Evolutionary conservation across 495 filamentous ascomycete species (phyloP), one percentile per base, ranked within the genome.

Genomic region (Niebla homalea): DNA sequence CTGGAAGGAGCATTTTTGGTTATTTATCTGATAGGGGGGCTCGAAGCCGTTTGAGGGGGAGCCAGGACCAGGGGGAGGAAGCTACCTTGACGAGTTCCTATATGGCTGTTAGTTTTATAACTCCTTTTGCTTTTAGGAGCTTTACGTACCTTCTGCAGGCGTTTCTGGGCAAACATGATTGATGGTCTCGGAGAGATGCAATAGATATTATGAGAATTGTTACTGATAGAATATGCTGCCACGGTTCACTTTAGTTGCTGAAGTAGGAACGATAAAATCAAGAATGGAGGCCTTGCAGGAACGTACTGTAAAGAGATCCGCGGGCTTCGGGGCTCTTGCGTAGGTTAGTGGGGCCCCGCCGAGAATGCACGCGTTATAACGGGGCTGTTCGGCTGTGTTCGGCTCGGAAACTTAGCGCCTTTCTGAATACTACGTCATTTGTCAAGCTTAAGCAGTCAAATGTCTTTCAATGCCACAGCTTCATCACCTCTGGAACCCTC

Each of bases 401-500:
- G 21, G 21, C 39, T 41, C 39, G 39, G 39, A 41, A 41, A 22
- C 39, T 15, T 14, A 15, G 18, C 39, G 16, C 21, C 39, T 41
- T 41, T 41, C 7, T 7, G 29, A 12, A 12, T 7, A 32, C 29
- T 32, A 32, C 29, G 29, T 32, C 29, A 32, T 32, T n/a, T 32
- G 29, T 32, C 29, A 8, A 32, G 29, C 29, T 32, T 32, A 32
- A 32, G 29, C 29, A 32, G 14, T 7, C 29, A 32, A 32, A 32
- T 32, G 8, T 32, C 29, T 32, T 32, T 32, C 29, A 32, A 18
- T 22, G 21, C 39, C 39, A 18, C 39, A 42, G 18, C 5, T 19
- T 22, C 39, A 42, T 15, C 65, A 71, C 67, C 67, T 72, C 71
- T 7, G 62, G 40, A 54, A 71, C 65, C 61, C 70, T 68, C 69